These are phyloP conservation scores for Candida morakotiae DNA, from an alignment of 805 yeast species.

Conservation along the genomic window DNA sequence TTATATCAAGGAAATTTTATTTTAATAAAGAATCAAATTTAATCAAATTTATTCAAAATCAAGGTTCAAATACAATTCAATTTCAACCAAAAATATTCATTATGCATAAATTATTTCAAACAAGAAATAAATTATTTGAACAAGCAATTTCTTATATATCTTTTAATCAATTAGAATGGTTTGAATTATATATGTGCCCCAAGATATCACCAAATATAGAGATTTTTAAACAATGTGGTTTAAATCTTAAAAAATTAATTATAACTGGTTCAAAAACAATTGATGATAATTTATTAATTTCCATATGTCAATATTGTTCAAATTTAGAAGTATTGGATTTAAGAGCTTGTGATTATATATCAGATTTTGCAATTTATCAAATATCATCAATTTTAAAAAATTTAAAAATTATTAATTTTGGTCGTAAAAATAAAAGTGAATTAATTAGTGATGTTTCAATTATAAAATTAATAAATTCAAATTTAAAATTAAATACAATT, in stretches of 20 bases:
- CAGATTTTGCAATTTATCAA: slow-evolving; percentile 72
- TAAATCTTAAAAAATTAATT: slow-evolving; percentile 39
- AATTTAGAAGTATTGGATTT: slow-evolving; percentile 64
- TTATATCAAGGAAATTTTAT: slow-evolving; percentile 52
- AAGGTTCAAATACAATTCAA: slow-evolving; percentile 13
- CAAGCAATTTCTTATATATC: slow-evolving; percentile 34
- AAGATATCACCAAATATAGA: slow-evolving; percentile 49
- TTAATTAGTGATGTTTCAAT: slow-evolving; percentile 69
- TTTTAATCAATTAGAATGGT: slow-evolving; percentile 54
- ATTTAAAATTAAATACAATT: slow-evolving; percentile 55
- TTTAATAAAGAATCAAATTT: slow-evolving; percentile 33
- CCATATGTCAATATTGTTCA: slow-evolving; percentile 53
- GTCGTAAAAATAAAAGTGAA: slow-evolving; percentile 68
- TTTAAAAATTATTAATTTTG: slow-evolving; percentile 65
- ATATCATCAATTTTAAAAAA: slow-evolving; percentile 58
- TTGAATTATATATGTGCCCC: slow-evolving; percentile 85
- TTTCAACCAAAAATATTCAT: slow-evolving; percentile 45
- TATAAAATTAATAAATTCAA: slow-evolving; percentile 51
- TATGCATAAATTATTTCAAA: slow-evolving; percentile 59
- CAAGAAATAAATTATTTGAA: slow-evolving; percentile 53
- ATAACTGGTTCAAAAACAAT: slow-evolving; percentile 70
- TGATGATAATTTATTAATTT: slow-evolving; percentile 54
- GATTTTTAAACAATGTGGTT: slow-evolving; percentile 21
- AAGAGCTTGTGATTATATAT: slow-evolving; percentile 75
- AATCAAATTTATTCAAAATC: slow-evolving; percentile 13